Evolutionary conservation across 257 asterid species (phyloP).

Genomic region (Solanum microdontum): DNA sequence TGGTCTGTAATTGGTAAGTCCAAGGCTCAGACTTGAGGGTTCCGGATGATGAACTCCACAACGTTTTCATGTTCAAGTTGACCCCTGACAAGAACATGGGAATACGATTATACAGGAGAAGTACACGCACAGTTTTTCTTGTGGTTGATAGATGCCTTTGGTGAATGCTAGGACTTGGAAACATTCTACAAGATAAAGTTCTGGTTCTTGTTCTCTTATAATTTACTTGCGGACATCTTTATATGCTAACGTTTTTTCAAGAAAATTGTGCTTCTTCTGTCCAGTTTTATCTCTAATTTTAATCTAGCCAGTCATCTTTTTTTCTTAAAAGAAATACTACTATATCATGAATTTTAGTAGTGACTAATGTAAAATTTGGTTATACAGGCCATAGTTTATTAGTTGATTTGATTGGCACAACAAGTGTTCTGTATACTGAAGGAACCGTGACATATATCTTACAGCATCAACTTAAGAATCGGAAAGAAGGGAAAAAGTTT

Average conservation of each 20-base stretch:
- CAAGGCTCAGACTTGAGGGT: conserved; percentile 45
- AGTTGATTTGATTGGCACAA: not conserved
- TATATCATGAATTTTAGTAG: not conserved
- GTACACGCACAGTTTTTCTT: not conserved
- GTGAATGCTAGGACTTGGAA: not conserved
- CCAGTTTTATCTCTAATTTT: not conserved
- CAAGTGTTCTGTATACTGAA: not conserved
- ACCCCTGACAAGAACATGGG: not conserved
- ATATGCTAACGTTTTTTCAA: not conserved
- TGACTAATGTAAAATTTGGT: not conserved
- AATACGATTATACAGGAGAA: not conserved
- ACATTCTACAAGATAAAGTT: not conserved
- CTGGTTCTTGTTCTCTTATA: not conserved
- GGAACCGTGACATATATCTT: not conserved
- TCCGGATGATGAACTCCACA: conserved; percentile 8
- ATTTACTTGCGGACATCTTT: not conserved
- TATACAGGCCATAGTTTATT: not conserved
- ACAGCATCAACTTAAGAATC: not conserved
- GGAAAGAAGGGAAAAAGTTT: not conserved
- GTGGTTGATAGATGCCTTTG: not conserved
- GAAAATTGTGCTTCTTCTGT: not conserved
- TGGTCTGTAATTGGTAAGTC: conserved; percentile 58
- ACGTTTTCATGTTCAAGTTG: not conserved
- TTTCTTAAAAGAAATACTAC: not conserved
- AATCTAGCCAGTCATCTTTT: no score